Percentiles rank a stretch among this genome's conserved stretches.
Conservation (phyloP, 1,139 yeast genomes). For the Meyerozyma sp. region DNA sequence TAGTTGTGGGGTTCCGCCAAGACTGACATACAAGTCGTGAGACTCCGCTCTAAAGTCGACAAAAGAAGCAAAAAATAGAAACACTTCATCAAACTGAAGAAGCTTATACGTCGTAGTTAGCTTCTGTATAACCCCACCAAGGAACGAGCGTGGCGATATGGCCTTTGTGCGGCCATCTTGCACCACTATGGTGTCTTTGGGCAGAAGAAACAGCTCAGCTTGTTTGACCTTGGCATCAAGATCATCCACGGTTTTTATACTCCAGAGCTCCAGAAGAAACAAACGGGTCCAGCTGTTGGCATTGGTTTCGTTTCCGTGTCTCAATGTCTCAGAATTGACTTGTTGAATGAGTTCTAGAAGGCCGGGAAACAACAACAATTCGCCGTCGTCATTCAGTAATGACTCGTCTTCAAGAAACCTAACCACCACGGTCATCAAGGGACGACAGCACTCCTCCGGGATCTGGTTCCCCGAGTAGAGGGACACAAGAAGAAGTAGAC, state of each 20-base stretch:
- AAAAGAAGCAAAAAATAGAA: constrained; percentile 51
- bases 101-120: constrained; percentile 46
- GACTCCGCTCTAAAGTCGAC: constrained; percentile 43
- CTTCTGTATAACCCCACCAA: constrained; percentile 32
- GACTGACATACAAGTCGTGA: constrained; percentile 13
- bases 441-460: constrained; percentile 8
- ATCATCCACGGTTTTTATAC: constrained; percentile 30
- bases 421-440: constrained; percentile 15
- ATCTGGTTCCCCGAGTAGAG: constrained; percentile 17
- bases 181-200: constrained; percentile 6
- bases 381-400: constrained; percentile 15
- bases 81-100: constrained; percentile 54
- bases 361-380: constrained; percentile 23
- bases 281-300: constrained; percentile 7
- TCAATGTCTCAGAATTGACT: constrained; percentile 6
- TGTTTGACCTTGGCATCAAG: constrained; percentile 19
- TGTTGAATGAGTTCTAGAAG: constrained; percentile 20
- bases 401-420: constrained; percentile 23
- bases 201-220: constrained; percentile 2
- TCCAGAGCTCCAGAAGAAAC: constrained; percentile 22
- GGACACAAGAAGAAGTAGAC: constrained; percentile 19
- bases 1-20: constrained; percentile 15
- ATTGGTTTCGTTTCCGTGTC: constrained; percentile 3
- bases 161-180: constrained; percentile 7
- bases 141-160: constrained; percentile 27